phyloP scores from a whole-genome alignment of 768 basidiomycete species.

The Termitomyces sp. region DNA sequence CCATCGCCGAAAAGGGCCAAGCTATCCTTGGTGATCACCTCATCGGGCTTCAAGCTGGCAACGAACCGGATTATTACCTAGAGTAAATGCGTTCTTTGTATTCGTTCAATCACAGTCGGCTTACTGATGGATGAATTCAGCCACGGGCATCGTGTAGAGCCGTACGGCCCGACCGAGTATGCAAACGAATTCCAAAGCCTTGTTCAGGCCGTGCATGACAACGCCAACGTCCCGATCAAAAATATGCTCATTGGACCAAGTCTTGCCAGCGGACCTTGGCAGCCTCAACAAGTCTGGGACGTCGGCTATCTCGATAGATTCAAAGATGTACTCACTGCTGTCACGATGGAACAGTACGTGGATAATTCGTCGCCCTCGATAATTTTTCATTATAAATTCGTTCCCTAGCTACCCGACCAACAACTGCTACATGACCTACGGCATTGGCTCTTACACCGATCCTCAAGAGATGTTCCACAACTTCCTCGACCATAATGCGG shows the following conservation, averaged over 20 bases:
- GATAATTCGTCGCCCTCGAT: not conserved
- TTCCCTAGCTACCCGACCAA: constrained; percentile 42
- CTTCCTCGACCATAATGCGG: constrained; percentile 58
- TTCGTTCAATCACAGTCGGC: not conserved
- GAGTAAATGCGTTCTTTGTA: constrained; percentile 14
- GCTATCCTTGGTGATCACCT: constrained; percentile 59
- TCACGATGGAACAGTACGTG: constrained; percentile 54
- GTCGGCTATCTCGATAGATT: constrained; percentile 45
- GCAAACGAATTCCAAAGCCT: constrained; percentile 42
- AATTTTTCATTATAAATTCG: not conserved
- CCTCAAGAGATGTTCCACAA: constrained; percentile 43
- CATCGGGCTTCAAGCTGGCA: constrained; percentile 66
- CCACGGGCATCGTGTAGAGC: constrained; percentile 16
- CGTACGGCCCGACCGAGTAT: constrained; percentile 37
- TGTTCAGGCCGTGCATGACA: constrained; percentile 29
- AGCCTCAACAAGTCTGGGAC: constrained; percentile 39
- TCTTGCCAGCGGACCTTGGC: constrained; percentile 51
- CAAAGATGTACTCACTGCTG: constrained; percentile 31
- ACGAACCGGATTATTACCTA: constrained; percentile 76
- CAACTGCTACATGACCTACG: constrained; percentile 53
- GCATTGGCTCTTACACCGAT: constrained; percentile 30
- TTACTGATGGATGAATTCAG: not conserved
- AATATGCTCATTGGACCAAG: constrained; percentile 58
- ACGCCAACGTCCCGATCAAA: constrained; percentile 28
- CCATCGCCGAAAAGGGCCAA: constrained; percentile 54